Conservation (phyloP, 768 basidiomycete species). For the Agaricus subrufescens region DNA sequence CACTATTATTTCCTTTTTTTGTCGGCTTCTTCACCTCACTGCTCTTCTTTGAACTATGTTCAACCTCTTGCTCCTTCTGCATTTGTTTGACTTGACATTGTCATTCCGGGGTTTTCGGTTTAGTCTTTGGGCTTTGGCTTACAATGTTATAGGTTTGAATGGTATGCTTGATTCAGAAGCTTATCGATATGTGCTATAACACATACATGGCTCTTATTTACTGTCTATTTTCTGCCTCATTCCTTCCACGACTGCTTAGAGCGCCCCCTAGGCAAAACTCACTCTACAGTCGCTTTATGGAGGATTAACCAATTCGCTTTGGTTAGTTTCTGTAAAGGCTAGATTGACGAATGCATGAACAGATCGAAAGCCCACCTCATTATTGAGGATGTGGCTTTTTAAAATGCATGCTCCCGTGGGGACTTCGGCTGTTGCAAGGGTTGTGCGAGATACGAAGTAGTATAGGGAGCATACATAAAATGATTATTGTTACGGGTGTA, state of each 20-base stretch:
- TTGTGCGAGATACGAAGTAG: slow-evolving; percentile 74
- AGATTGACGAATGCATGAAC: slow-evolving; percentile 5
- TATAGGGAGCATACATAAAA: slow-evolving; percentile 72
- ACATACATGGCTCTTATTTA: too few relatives aligned
- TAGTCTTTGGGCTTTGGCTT: slow-evolving; percentile 1
- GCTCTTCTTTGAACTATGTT: too few relatives aligned
- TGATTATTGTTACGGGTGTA: background rate
- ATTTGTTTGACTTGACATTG: background rate
- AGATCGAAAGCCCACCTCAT: background rate
- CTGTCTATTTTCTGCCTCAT: background rate
- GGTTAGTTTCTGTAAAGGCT: background rate
- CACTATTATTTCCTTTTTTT: background rate
- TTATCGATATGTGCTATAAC: background rate
- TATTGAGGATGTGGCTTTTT: slow-evolving; percentile 23
- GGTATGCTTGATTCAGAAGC: background rate
- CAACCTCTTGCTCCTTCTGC: background rate
- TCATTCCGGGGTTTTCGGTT: background rate
- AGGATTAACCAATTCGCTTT: background rate
- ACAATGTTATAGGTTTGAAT: background rate
- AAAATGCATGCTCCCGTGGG: slow-evolving; percentile 62
- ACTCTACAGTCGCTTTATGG: background rate
- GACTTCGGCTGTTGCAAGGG: slow-evolving; percentile 79
- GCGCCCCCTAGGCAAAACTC: background rate
- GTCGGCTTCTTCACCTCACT: background rate
- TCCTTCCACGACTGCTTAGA: background rate